Conservation (phyloP, 345 rosid genomes). For the Dovyalis caffra region DNA sequence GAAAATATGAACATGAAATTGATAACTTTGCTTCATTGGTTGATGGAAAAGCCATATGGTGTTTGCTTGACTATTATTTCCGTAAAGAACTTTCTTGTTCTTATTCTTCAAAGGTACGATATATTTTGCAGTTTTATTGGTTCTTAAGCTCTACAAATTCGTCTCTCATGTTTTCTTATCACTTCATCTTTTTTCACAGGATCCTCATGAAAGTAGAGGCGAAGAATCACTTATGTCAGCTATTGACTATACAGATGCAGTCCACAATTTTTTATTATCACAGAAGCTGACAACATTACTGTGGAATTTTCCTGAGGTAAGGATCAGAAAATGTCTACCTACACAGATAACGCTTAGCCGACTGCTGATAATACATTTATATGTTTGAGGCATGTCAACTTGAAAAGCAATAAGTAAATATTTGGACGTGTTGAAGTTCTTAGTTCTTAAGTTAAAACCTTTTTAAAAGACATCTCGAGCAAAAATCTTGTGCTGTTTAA, state of each 20-base stretch:
- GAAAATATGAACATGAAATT: constrained; percentile 50
- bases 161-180: constrained; percentile 14
- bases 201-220: constrained; percentile 38
- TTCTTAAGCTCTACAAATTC: neutral
- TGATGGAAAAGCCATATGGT: constrained; percentile 95
- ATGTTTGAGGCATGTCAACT: neutral
- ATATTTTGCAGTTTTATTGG: neutral
- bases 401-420: neutral
- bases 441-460: neutral
- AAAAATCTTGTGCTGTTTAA: neutral
- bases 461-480: neutral
- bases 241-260: constrained; percentile 68
- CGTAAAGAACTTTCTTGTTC: constrained; percentile 70
- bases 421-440: neutral
- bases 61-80: constrained; percentile 89
- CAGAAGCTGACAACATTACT: constrained; percentile 73
- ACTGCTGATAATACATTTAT: neutral
- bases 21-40: constrained; percentile 55
- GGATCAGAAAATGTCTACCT: neutral
- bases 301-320: constrained; percentile 93
- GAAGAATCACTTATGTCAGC: constrained; percentile 69
- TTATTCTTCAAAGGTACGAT: constrained; percentile 49
- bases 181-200: constrained; percentile 39
- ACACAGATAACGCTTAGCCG: neutral
- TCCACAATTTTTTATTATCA: constrained; percentile 75